Base-by-base conservation (phyloP, 2,329 filamentous ascomycete genomes). In the Calcarisporium arbuscula region DNA sequence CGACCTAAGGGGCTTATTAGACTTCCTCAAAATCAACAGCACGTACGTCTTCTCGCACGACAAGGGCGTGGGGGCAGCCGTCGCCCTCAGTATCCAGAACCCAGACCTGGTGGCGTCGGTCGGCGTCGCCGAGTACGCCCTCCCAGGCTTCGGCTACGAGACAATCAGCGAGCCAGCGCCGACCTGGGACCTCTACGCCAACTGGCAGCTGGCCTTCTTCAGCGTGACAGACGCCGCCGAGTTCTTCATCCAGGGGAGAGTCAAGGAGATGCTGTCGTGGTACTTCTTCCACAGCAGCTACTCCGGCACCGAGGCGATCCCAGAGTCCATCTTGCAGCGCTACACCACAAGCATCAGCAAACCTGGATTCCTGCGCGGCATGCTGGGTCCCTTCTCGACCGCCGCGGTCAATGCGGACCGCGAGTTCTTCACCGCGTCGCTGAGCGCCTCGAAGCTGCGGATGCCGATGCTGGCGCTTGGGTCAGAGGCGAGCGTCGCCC, bases 211-310 rank as follows among this genome's bases (percentile, higher is more conserved):
- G 2, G 62, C 63, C 0, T 65, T 70, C 47, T 70, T 71, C 46
- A 53, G 57, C 18, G 58, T 70, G 8, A 56, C 67, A 0, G 67
- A 70, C 17, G 50, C 64, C 4, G 67, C 67, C 0, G 57, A 66
- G 34, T 69, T 62, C 36, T 60, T 70, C 36, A 63, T 70, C 38
- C 45, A 45, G 0, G 64, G 60, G 0, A 53, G 55, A 2, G 65
- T 68, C 42, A 60, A 50, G 38, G 49, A 65, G 38, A 60, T 68
- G 41, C 45, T 68, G 1, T 42, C 55, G 12, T 68, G 65, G 66
- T 69, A 67, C 32, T 68, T 68, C 36, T 68, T 51, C 37, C 65
- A 70, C 21, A 51, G 51, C 0, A 60, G 54, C 14, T 70, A 68
- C 40, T 57, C 60, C 0, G 64, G 65, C 1, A 46, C 46, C 2